phyloP scores from a whole-genome alignment of 176 grass and related monocot species.

The Calamus simplicifolius region DNA sequence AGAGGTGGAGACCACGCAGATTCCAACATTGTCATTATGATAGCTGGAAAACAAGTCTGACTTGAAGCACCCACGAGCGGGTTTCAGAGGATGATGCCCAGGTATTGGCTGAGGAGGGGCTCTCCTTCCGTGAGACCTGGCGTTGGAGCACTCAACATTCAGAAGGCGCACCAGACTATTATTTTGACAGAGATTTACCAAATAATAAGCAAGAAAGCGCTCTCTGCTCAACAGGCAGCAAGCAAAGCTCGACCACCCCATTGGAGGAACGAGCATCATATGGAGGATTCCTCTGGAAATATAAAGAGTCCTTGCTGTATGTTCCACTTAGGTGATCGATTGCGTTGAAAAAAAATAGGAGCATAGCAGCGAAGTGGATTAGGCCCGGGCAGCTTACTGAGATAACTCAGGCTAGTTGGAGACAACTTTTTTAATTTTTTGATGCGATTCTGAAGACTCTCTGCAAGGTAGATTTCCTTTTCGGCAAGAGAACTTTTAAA shows the following conservation, averaged over 20 bases:
- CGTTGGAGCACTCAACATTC: conserved; percentile 43
- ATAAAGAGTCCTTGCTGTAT: conserved; percentile 34
- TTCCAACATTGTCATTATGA: conserved; percentile 53
- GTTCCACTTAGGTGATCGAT: conserved; percentile 30
- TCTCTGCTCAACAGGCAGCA: conserved; percentile 38
- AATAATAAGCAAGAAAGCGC: conserved; percentile 57
- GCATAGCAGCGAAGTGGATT: too few species aligned
- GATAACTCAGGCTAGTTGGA: too few species aligned
- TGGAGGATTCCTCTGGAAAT: conserved; percentile 25
- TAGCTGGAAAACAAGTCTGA: conserved; percentile 57
- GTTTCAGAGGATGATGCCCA: conserved; percentile 44
- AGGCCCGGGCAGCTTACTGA: too few species aligned
- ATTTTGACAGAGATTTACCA: conserved; percentile 51
- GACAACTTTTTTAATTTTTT: too few species aligned
- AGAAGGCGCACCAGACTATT: conserved; percentile 52
- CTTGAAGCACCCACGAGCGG: conserved; percentile 34
- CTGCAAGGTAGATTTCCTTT: too few species aligned
- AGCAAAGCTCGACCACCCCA: conserved; percentile 14
- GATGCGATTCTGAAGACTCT: too few species aligned
- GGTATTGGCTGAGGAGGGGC: conserved; percentile 34
- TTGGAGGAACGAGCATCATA: conserved; percentile 43
- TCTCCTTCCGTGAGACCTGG: conserved; percentile 59
- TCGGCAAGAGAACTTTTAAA: too few species aligned
- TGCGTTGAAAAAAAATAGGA: too few species aligned
- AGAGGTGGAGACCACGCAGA: conserved; percentile 66